Conservation (phyloP, 148 eudicot species). For the Talinum fruticosum region DNA sequence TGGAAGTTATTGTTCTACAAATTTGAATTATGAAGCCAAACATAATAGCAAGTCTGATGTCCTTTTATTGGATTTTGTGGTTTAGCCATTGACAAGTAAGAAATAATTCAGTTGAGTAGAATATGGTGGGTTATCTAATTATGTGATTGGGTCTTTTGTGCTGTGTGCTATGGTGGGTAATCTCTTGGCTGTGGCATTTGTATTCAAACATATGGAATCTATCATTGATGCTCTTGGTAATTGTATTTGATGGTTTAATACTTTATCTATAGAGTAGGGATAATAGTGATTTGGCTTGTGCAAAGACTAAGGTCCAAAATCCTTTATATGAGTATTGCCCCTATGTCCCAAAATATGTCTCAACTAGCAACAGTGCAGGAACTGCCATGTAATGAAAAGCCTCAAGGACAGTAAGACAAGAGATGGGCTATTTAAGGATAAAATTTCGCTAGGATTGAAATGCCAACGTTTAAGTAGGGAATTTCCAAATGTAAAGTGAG, state of each 20-base stretch:
- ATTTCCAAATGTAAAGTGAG: neutral
- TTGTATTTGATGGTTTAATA: neutral
- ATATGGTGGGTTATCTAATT: too few species aligned
- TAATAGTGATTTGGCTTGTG: neutral
- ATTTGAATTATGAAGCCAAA: neutral
- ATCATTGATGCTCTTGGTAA: neutral
- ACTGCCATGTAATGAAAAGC: neutral
- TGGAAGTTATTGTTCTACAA: too few species aligned
- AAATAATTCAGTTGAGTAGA: neutral
- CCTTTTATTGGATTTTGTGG: neutral
- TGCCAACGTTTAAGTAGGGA: neutral
- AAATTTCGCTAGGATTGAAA: neutral
- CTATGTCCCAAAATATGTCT: neutral
- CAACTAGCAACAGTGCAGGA: neutral
- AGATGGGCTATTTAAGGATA: neutral
- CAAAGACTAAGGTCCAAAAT: neutral
- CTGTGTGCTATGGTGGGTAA: neutral
- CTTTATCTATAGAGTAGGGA: constrained; percentile 7
- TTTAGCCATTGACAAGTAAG: neutral
- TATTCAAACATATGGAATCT: neutral
- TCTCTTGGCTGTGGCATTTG: neutral
- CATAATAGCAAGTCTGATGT: neutral
- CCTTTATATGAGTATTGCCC: neutral
- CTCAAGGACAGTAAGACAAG: neutral
- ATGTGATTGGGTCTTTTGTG: too few species aligned